Evolutionary conservation across 768 basidiomycete species (phyloP), one percentile per base, ranked within the genome.

Genomic region (Boletellus sp.): DNA sequence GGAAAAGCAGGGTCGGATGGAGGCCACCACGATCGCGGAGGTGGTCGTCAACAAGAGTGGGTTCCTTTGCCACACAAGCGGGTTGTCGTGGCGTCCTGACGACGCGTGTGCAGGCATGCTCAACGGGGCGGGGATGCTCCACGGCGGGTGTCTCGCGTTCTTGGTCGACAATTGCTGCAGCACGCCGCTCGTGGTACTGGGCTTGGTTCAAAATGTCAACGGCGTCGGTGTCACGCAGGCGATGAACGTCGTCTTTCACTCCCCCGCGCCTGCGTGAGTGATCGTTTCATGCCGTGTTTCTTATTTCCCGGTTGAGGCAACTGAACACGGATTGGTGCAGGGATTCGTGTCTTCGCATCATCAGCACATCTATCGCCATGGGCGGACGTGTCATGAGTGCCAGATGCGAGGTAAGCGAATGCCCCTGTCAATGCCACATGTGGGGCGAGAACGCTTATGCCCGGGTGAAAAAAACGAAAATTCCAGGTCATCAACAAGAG

Each of bases 191-290:
- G 79, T 87, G 26, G 82, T 80, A 7, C 72, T 89, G 10, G 85
- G 85, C 3, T 61, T 87, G 36, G 64, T 81, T 33, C 73, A 78
- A 57, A 75, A 76, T 51, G 66, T 74, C 23, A 87, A 88, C 49
- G 85, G 85, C 3, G 85, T 87, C 12, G 86, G 86, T 11, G 85
- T 88, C 17, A 88, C 83, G 3, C 84, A 87, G 63, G 77, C 78
- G 10, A 78, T 87, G 79, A 83, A 81, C 53, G 72, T 88, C 22
- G 65, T 79, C 26, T 88, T 84, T 66, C 86, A 85, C 60, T 75
- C 86, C 15, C 85, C 85, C 11, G 84, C 83, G 4, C 72, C 81
- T 3, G 60, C 72, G 85, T 83, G 63, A 69, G 82, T 71, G 26
- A 26, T 10, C 9, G 11, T 31, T 23, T 38, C 23, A 15, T 32